Evolutionary conservation across 371 early-diverging fungal genomes (phyloP).

Genomic region (Rhizopus stolonifer): DNA sequence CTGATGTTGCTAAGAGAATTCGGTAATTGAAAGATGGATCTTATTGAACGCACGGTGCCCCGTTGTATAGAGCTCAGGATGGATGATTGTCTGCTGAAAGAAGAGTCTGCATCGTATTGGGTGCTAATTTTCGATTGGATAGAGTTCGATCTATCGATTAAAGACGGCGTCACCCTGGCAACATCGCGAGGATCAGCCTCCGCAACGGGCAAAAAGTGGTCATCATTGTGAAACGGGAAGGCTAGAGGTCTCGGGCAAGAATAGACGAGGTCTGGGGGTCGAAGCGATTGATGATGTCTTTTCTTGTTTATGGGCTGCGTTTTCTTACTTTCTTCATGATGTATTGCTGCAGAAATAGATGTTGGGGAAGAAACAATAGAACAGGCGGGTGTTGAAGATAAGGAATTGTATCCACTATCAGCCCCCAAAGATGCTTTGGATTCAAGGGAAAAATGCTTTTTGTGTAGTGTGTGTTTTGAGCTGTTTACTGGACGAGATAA

Average conservation of each 20-base stretch:
- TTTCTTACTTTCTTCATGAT: conserved; percentile 1
- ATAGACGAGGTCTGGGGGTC: conserved; percentile 47
- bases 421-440: conserved; percentile 32
- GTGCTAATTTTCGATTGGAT: conserved; percentile 19
- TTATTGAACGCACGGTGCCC: conserved; percentile 45
- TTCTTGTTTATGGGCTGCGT: conserved; percentile 13
- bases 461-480: conserved; percentile 19
- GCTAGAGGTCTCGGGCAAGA: conserved; percentile 51
- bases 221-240: conserved; percentile 56
- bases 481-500: conserved; percentile 21
- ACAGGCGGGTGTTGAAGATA: conserved; percentile 29
- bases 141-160: conserved; percentile 17
- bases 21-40: conserved; percentile 41
- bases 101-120: conserved; percentile 23
- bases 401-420: conserved; percentile 47
- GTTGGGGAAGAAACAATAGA: neutral
- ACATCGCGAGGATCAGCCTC: conserved; percentile 54
- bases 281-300: conserved; percentile 27
- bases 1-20: conserved; percentile 16
- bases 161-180: conserved; percentile 36
- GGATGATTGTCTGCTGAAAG: conserved; percentile 28
- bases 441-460: conserved; percentile 32
- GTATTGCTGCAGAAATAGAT: neutral
- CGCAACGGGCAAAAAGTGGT: conserved; percentile 51
- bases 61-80: conserved; percentile 37